These are phyloP conservation scores for Tripidium arundinaceum DNA, from an alignment of 202 grass and related monocot species.

Conservation along the genomic window DNA sequence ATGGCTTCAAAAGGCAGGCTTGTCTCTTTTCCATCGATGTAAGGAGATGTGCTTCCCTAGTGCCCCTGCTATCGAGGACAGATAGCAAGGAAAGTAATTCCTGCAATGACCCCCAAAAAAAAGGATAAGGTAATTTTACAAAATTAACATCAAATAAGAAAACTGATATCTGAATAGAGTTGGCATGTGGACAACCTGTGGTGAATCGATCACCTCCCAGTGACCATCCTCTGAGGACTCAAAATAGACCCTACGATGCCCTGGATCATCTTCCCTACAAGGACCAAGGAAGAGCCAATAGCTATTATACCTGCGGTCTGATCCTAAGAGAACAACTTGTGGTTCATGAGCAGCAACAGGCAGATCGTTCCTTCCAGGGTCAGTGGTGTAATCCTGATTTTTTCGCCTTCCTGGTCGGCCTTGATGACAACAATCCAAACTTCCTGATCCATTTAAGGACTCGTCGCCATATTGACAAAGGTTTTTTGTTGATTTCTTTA, in stretches of 20 bases:
- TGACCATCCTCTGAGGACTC: conserved; percentile 98
- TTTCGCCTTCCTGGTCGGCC: conserved; percentile 20
- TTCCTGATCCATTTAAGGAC: conserved; percentile 33
- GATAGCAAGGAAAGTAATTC: conserved; percentile 74
- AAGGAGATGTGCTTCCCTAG: conserved; percentile 81
- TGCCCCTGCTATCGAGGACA: conserved; percentile 74
- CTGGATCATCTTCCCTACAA: conserved; percentile 79
- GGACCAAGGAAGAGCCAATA: conserved; percentile 97
- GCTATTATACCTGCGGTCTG: conserved; percentile 92
- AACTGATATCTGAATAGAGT: conserved; percentile 15
- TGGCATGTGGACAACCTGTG: conserved; percentile 64
- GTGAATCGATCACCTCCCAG: conserved; percentile 89
- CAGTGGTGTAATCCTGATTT: conserved; percentile 35
- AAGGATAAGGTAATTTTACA: conserved; percentile 8
- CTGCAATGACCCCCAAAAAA: conserved; percentile 41
- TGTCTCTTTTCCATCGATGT: conserved; percentile 81
- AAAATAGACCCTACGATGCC: conserved; percentile 91
- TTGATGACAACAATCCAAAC: conserved; percentile 39
- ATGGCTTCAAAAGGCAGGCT: conserved; percentile 68
- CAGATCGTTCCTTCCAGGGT: conserved; percentile 34
- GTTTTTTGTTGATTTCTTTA: conserved; percentile 65
- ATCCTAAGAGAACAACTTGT: conserved; percentile 83
- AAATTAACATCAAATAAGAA: conserved; percentile 2
- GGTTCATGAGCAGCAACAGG: conserved; percentile 46
- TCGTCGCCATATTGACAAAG: conserved; percentile 29